A percentile compares a stretch with the other conserved stretches of the same genome.
phyloP scores from a whole-genome alignment of 352 stramenopile species.

The Porosira glacialis region DNA sequence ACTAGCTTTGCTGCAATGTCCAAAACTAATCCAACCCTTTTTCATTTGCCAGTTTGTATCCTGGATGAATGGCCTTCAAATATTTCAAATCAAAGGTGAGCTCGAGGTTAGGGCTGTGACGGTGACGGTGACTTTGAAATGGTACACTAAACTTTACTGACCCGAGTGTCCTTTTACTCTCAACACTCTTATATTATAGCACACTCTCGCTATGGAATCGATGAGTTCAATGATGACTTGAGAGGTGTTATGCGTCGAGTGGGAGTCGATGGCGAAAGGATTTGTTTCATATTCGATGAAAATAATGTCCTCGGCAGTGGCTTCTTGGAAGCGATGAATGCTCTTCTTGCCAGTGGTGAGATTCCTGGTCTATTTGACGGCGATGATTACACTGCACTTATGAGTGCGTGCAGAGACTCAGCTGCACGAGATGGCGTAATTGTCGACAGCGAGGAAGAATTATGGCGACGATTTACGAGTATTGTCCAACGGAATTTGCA shows the following conservation, averaged over 20 bases:
- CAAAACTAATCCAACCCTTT: too few relatives aligned
- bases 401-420: conserved; percentile 84
- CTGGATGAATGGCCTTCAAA: conserved; percentile 99
- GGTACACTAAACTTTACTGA: too few relatives aligned
- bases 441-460: conserved; percentile 85
- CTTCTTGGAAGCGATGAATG: conserved; percentile 99
- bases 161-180: too few relatives aligned
- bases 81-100: conserved; percentile 99
- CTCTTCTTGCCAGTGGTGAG: conserved; percentile 88
- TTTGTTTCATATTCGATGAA: conserved; percentile 99
- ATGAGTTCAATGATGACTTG: conserved; percentile 99
- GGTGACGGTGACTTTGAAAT: too few relatives aligned
- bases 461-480: conserved; percentile 94
- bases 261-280: conserved; percentile 96
- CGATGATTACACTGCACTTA: conserved; percentile 96
- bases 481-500: conserved; percentile 99
- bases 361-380: conserved; percentile 99
- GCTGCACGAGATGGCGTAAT: conserved; percentile 81
- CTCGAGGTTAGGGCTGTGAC: too few relatives aligned
- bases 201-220: conserved; percentile 96
- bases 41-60: conserved; percentile 99
- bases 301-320: conserved; percentile 96
- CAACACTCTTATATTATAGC: too few relatives aligned
- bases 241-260: conserved; percentile 94
- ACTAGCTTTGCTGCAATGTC: too few relatives aligned